These are phyloP conservation scores for Penicillium fuscoglaucum DNA, from an alignment of 2,329 filamentous ascomycete genomes.

Conservation along the genomic window DNA sequence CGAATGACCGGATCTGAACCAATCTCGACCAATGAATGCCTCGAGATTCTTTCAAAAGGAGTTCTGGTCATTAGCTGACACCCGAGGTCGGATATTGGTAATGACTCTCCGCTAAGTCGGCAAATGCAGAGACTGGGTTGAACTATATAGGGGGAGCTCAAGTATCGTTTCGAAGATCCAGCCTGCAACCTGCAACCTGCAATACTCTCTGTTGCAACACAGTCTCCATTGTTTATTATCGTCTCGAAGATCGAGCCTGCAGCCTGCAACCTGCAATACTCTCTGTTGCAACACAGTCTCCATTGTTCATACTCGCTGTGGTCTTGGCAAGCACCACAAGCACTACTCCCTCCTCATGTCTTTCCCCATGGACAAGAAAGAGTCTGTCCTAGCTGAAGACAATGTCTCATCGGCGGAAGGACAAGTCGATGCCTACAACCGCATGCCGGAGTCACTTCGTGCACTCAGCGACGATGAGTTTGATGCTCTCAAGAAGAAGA, in stretches of 20 bases:
- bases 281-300: too few relatives aligned
- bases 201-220: not conserved
- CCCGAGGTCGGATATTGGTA: not conserved
- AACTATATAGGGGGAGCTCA: slow-evolving; percentile 16
- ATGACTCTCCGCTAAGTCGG: not conserved
- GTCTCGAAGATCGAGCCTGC: not conserved
- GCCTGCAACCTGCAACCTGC: slow-evolving; percentile 4
- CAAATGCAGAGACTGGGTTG: slow-evolving; percentile 4
- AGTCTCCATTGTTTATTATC: not conserved
- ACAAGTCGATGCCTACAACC: slow-evolving; percentile 23
- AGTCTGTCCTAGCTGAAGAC: slow-evolving; percentile 12
- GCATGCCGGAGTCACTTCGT: slow-evolving; percentile 30
- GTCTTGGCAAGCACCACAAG: too few relatives aligned
- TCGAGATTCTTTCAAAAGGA: slow-evolving; percentile 9
- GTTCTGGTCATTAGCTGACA: slow-evolving; percentile 9
- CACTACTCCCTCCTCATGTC: slow-evolving; percentile 2
- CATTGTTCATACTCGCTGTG: too few relatives aligned
- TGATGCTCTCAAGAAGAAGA: slow-evolving; percentile 22
- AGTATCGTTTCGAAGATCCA: not conserved
- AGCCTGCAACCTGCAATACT: not conserved
- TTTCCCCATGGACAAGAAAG: slow-evolving; percentile 24
- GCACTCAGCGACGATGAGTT: slow-evolving; percentile 26
- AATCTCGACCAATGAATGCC: slow-evolving; percentile 17
- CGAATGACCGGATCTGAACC: slow-evolving; percentile 2
- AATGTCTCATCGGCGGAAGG: slow-evolving; percentile 27